phyloP scores from a whole-genome alignment of 371 early-diverging fungal species.

The Batkoa obscura region DNA sequence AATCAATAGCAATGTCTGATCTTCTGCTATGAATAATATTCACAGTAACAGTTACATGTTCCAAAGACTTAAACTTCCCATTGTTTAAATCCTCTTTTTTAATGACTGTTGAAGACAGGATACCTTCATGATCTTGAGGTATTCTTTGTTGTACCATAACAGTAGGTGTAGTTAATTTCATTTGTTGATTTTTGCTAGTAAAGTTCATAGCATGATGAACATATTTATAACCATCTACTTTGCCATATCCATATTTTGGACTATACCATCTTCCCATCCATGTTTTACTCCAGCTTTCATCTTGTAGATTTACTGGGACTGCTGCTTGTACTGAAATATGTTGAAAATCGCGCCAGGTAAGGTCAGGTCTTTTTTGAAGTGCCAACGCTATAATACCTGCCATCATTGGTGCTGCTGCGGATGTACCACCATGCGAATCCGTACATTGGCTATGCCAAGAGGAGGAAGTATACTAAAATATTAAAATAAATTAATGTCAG shows the following conservation, averaged over 20 bases:
- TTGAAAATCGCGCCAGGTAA: slow-evolving; percentile 86
- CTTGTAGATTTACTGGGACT: slow-evolving; percentile 40
- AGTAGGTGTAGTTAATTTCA: slow-evolving; percentile 20
- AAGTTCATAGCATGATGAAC: slow-evolving; percentile 60
- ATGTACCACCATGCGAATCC: slow-evolving; percentile 78
- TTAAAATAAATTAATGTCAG: background rate
- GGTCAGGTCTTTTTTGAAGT: slow-evolving; percentile 53
- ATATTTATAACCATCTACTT: slow-evolving; percentile 60
- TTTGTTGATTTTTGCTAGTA: slow-evolving; percentile 43
- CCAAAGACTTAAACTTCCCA: slow-evolving; percentile 35
- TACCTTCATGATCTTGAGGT: slow-evolving; percentile 25
- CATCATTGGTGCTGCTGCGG: slow-evolving; percentile 91
- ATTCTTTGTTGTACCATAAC: slow-evolving; percentile 23
- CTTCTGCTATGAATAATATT: slow-evolving; percentile 57
- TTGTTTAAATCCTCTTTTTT: slow-evolving; percentile 20
- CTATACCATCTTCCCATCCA: slow-evolving; percentile 48
- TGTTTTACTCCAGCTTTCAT: slow-evolving; percentile 37
- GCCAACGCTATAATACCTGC: slow-evolving; percentile 87
- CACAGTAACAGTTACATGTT: slow-evolving; percentile 76
- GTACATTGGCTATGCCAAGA: slow-evolving; percentile 48
- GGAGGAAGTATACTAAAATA: slow-evolving; percentile 62
- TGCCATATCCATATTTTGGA: slow-evolving; percentile 87
- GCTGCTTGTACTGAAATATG: slow-evolving; percentile 64
- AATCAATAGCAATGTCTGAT: slow-evolving; percentile 57
- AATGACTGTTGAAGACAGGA: slow-evolving; percentile 18